Evolutionary conservation across 192 early-diverging fungal species (phyloP).

Genomic region (Backusella circina): DNA sequence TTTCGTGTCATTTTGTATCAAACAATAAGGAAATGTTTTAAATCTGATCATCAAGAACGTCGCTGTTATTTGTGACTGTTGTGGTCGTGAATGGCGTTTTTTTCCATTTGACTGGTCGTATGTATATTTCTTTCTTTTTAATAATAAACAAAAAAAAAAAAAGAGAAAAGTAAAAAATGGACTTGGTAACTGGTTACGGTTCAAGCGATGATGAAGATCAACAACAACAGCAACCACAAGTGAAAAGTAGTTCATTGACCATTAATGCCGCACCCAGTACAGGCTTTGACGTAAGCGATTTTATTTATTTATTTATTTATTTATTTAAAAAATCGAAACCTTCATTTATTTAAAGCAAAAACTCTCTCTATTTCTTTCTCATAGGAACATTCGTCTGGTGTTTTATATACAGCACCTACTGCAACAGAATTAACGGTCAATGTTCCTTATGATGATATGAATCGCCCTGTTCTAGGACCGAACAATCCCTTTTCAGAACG

Average conservation of each 20-base stretch:
- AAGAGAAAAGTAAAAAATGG: too few species aligned
- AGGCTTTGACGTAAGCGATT: slow-evolving; percentile 48
- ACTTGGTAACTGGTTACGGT: slow-evolving; percentile 28
- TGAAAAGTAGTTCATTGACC: neutral
- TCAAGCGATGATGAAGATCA: slow-evolving; percentile 35
- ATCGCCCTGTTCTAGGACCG: slow-evolving; percentile 48
- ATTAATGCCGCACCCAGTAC: slow-evolving; percentile 52
- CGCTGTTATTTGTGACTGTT: too few species aligned
- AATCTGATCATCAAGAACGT: too few species aligned
- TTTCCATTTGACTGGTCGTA: neutral
- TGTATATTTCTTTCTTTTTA: neutral
- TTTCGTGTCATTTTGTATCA: too few species aligned
- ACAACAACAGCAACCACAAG: neutral
- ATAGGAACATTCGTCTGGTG: slow-evolving; percentile 2
- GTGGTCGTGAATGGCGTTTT: too few species aligned
- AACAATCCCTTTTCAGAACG: slow-evolving; percentile 48
- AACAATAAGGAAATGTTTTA: too few species aligned
- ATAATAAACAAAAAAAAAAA: neutral
- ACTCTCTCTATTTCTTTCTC: neutral
- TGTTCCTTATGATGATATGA: slow-evolving; percentile 55
- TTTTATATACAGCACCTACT: slow-evolving; percentile 52
- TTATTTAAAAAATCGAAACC: neutral
- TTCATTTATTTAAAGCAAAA: neutral
- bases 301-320: neutral
- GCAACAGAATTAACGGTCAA: slow-evolving; percentile 53